Base-by-base conservation (phyloP, 2,329 filamentous ascomycete species). In the Chrysoporthe deuterocubensis region DNA sequence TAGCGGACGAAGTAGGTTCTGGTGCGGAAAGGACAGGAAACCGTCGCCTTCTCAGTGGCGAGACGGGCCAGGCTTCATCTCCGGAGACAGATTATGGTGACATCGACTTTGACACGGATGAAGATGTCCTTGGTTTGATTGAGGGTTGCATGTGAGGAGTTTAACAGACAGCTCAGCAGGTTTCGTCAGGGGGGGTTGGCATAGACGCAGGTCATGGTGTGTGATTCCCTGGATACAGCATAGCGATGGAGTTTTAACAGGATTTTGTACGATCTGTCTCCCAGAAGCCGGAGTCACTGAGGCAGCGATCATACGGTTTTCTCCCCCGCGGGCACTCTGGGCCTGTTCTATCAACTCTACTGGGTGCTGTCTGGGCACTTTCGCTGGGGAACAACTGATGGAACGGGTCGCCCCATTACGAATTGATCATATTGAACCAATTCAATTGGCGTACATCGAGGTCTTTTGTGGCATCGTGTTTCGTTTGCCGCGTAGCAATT, bases 71-170 rank as follows among this genome's bases (percentile, higher is more conserved):
- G 9, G 14, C 68, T 13, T 72, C 72, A 11, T 76, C 74, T 2
- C 74, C 75, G 57, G 75, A 75, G 59, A 76, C 74, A 26, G 75
- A 76, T 37, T 76, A 76, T 32, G 74, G 75, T 6, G 75, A 76
- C 40, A 65, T 70, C 44, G 69, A 76, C 34, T 73, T 74, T 9
- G 74, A 75, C 32, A 60, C 65, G 32, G 68, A 68, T 34, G 62
- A 21, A 14, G 62, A 14, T 8, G 61, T 62, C n/a, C 57, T 70
- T 21, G 69, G 57, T 56, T 7, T 66, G 14, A 48, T 70, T 43
- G 48, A 59, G 18, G 40, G 60, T 37, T 63, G 26, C 44, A 67
- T 67, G 62, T 62, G 48, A 67, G 7, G 32, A 18, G 50, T 21
- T 21, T 32, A 7, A 13, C 16, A 42, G 32, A 64, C 26, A 26